Conservation (phyloP, 495 filamentous ascomycete genomes). For the Aspergillus ellipticus region DNA sequence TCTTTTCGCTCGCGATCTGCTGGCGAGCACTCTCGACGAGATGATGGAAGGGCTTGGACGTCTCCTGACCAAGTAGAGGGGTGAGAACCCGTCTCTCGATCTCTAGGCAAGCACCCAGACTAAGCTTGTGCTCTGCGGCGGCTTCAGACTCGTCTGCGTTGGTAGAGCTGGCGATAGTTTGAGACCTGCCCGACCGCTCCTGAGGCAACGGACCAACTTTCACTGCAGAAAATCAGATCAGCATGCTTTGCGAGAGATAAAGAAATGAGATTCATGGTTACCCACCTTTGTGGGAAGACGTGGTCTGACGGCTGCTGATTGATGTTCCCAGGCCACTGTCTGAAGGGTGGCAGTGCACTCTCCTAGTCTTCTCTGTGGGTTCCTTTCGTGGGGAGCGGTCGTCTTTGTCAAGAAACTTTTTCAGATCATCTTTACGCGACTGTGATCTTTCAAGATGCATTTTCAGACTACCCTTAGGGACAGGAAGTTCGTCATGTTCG, state of each 20-base stretch:
- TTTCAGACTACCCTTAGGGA: constrained; percentile 19
- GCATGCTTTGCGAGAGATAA: background rate
- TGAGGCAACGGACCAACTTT: constrained; percentile 25
- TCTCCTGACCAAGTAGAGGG: constrained; percentile 51
- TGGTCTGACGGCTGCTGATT: constrained; percentile 32
- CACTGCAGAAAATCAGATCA: constrained; percentile 8
- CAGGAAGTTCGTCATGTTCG: constrained; percentile 30
- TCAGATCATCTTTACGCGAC: constrained; percentile 13
- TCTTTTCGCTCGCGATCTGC: constrained; percentile 74
- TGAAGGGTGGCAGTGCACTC: constrained; percentile 38
- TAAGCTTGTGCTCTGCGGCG: constrained; percentile 40
- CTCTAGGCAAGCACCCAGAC: constrained; percentile 47
- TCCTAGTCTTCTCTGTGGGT: constrained; percentile 15
- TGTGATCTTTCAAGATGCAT: constrained; percentile 14
- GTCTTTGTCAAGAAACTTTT: constrained; percentile 11
- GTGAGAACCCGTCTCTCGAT: constrained; percentile 56
- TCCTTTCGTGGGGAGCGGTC: constrained; percentile 1
- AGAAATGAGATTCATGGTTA: constrained; percentile 7
- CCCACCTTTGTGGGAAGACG: constrained; percentile 18
- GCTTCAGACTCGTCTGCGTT: constrained; percentile 22
- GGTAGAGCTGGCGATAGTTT: constrained; percentile 44
- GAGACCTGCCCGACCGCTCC: background rate
- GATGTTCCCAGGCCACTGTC: constrained; percentile 59
- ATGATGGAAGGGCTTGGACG: constrained; percentile 72
- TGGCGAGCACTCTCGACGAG: constrained; percentile 69